phyloP scores from a whole-genome alignment of 352 stramenopile genomes.

The Pythium brachiatum region DNA sequence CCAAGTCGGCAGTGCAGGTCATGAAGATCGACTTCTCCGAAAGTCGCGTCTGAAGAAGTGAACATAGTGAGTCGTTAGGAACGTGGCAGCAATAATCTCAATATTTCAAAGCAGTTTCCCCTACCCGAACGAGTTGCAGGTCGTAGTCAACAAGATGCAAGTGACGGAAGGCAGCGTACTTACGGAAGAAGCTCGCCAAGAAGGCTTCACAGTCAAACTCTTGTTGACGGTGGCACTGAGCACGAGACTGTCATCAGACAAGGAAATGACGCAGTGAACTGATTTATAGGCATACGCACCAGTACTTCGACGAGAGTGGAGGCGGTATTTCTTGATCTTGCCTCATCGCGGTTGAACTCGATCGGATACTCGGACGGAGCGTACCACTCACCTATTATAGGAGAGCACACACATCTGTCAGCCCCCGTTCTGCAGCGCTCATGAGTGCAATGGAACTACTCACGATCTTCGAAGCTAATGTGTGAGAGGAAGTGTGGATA shows the following conservation, averaged over 20 bases:
- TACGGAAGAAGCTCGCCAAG: conserved; percentile 42
- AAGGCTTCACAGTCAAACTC: conserved; percentile 61
- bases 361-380: conserved; percentile 16
- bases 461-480: conserved; percentile 11
- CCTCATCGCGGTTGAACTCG: conserved; percentile 10
- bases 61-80: no score
- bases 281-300: background rate
- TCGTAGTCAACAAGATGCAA: conserved; percentile 66
- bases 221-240: conserved; percentile 43
- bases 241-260: background rate
- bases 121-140: conserved; percentile 47
- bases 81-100: background rate
- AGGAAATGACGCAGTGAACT: background rate
- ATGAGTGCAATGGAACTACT: background rate
- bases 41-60: conserved; percentile 21
- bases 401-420: background rate
- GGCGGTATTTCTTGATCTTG: background rate
- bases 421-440: background rate
- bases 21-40: conserved; percentile 46
- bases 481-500: background rate
- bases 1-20: conserved; percentile 43
- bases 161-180: conserved; percentile 35
- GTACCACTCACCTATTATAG: conserved; percentile 18
- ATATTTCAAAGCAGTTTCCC: background rate
- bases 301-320: background rate